phyloP scores from a whole-genome alignment of 306 rosid genomes.

The Comarum palustre region DNA sequence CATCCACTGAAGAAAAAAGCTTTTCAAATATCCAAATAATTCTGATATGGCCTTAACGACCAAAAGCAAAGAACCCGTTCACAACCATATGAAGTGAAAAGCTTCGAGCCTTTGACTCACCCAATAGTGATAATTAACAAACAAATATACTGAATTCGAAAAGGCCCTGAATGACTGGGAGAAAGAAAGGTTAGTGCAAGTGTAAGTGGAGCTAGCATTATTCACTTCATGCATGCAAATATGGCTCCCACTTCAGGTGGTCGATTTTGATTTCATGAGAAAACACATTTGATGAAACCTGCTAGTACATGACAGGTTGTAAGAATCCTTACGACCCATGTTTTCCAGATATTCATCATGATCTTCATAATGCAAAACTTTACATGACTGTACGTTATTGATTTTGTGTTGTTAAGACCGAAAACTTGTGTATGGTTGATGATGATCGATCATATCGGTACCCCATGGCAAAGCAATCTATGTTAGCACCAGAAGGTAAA shows the following conservation, averaged over 20 bases:
- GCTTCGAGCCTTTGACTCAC: slow-evolving; percentile 12
- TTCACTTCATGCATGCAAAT: slow-evolving; percentile 16
- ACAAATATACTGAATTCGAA: background rate
- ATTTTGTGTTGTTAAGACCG: background rate
- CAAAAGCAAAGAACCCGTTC: slow-evolving; percentile 15
- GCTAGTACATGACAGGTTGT: slow-evolving; percentile 12
- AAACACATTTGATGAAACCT: slow-evolving; percentile 12
- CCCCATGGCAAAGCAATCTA: too few species aligned
- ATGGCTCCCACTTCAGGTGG: slow-evolving; percentile 14
- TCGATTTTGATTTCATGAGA: slow-evolving; percentile 5
- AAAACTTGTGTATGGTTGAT: background rate
- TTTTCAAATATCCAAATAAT: slow-evolving; percentile 23
- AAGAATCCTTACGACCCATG: slow-evolving; percentile 10
- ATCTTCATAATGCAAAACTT: slow-evolving; percentile 14
- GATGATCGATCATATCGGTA: background rate
- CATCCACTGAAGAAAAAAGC: slow-evolving; percentile 22
- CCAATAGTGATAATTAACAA: background rate
- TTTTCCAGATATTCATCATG: slow-evolving; percentile 18
- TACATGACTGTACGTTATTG: background rate
- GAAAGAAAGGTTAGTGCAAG: background rate
- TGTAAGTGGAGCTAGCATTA: slow-evolving; percentile 12
- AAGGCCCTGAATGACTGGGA: background rate
- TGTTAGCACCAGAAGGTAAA: background rate
- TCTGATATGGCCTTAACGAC: slow-evolving; percentile 10
- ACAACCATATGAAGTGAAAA: slow-evolving; percentile 16